Evolutionary conservation across 2,329 filamentous ascomycete genomes (phyloP).

Genomic region (Dothidotthia symphoricarpi): DNA sequence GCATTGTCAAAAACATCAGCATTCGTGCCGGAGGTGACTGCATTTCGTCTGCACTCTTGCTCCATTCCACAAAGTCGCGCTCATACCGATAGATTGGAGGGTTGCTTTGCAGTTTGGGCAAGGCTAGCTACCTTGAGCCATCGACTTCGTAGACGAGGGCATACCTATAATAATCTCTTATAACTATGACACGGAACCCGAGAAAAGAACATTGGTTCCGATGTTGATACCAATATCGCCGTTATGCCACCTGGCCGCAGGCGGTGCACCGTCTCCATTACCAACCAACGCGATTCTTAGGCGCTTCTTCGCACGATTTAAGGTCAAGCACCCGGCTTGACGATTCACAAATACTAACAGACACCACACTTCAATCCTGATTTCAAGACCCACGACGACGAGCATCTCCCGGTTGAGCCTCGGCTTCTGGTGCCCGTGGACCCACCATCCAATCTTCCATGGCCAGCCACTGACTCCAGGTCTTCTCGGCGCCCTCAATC

Average conservation of each 20-base stretch:
- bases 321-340: slow-evolving; percentile 5
- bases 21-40: no score
- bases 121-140: no score
- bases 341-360: slow-evolving; percentile 13
- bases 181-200: no score
- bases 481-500: slow-evolving; percentile 75
- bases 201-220: slow-evolving; percentile 2
- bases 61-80: no score
- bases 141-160: no score
- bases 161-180: no score
- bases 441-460: slow-evolving; percentile 99
- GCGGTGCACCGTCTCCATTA: slow-evolving; percentile 13
- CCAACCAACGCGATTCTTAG: slow-evolving; percentile 13
- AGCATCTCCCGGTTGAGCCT: slow-evolving; percentile 24
- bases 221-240: slow-evolving; percentile 1
- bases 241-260: slow-evolving; percentile 8
- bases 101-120: no score
- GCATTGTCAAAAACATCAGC: no score
- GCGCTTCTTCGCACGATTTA: slow-evolving; percentile 10
- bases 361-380: slow-evolving; percentile 23
- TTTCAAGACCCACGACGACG: slow-evolving; percentile 24
- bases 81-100: no score
- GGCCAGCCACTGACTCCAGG: slow-evolving; percentile 91
- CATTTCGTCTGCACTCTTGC: no score
- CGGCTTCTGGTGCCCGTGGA: slow-evolving; percentile 62